These are phyloP conservation scores for Monosporascus sp. DNA, from an alignment of 2,329 filamentous ascomycete genomes.

Conservation along the genomic window DNA sequence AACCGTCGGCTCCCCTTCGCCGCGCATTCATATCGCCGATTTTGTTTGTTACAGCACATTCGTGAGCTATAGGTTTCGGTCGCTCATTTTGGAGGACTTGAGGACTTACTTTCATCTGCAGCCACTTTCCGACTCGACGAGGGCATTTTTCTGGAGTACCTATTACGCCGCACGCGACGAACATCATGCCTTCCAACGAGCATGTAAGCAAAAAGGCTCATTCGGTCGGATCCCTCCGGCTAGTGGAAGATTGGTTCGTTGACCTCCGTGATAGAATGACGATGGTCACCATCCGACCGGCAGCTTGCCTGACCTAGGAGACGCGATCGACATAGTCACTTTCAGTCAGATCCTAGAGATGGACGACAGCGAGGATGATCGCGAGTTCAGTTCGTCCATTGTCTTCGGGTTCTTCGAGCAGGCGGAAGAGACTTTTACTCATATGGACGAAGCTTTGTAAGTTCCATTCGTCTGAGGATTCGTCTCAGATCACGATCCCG, in stretches of 20 bases:
- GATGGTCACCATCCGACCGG: conserved; percentile 37
- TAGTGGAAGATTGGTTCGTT: conserved; percentile 2
- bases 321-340: conserved; percentile 71
- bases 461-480: conserved; percentile 27
- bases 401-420: conserved; percentile 92
- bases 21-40: neutral
- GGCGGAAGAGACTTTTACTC: conserved; percentile 75
- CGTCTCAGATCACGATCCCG: conserved; percentile 1
- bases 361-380: conserved; percentile 83
- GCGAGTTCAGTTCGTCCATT: conserved; percentile 83
- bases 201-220: conserved; percentile 14
- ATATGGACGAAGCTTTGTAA: conserved; percentile 83
- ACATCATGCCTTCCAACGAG: conserved; percentile 21
- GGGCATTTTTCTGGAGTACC: neutral
- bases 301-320: conserved; percentile 58
- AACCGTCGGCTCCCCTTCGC: neutral
- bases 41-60: neutral
- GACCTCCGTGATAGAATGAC: conserved; percentile 35
- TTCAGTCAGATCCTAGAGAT: conserved; percentile 98
- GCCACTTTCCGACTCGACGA: neutral
- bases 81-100: neutral
- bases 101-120: neutral
- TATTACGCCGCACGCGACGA: conserved; percentile 7
- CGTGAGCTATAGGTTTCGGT: neutral
- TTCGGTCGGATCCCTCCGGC: neutral